A percentile compares a stretch with the other conserved stretches of the same genome.
These are phyloP conservation scores for Sequoiadendron giganteum DNA, from an alignment of 75 land plant genomes.

Conservation along the genomic window DNA sequence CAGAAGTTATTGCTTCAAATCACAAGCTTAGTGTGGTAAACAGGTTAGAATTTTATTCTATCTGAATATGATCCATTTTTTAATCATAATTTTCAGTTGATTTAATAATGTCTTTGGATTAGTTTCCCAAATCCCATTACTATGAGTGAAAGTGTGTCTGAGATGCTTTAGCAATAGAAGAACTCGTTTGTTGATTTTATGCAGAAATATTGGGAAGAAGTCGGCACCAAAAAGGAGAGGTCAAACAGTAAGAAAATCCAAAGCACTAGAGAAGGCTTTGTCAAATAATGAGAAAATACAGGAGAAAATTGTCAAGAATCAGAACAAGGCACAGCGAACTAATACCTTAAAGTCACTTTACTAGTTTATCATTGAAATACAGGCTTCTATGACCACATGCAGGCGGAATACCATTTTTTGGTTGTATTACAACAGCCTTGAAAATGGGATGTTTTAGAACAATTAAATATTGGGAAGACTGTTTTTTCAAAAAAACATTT, in stretches of 20 bases:
- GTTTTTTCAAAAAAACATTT: neutral
- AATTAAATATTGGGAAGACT: no score
- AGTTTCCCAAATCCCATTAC: neutral
- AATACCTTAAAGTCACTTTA: conserved; percentile 56
- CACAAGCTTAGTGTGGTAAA: neutral
- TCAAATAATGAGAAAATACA: conserved; percentile 48
- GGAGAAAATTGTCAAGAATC: conserved; percentile 39
- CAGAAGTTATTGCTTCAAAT: neutral
- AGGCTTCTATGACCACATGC: neutral
- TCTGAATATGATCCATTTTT: neutral
- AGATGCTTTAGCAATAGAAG: neutral
- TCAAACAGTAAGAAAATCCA: conserved; percentile 49
- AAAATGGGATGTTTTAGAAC: neutral
- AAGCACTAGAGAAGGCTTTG: conserved; percentile 58
- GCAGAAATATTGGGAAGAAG: conserved; percentile 43
- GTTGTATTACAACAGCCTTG: neutral
- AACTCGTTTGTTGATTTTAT: conserved; percentile 6
- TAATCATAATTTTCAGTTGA: neutral
- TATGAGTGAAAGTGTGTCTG: neutral
- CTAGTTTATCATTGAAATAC: conserved; percentile 14
- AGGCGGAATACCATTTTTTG: neutral
- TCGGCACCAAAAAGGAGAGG: conserved; percentile 50
- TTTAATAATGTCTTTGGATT: neutral
- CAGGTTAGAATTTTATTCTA: neutral
- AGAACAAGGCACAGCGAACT: conserved; percentile 39